Evolutionary conservation across 2,329 filamentous ascomycete genomes (phyloP).

Genomic region (Colletotrichum spinosum): DNA sequence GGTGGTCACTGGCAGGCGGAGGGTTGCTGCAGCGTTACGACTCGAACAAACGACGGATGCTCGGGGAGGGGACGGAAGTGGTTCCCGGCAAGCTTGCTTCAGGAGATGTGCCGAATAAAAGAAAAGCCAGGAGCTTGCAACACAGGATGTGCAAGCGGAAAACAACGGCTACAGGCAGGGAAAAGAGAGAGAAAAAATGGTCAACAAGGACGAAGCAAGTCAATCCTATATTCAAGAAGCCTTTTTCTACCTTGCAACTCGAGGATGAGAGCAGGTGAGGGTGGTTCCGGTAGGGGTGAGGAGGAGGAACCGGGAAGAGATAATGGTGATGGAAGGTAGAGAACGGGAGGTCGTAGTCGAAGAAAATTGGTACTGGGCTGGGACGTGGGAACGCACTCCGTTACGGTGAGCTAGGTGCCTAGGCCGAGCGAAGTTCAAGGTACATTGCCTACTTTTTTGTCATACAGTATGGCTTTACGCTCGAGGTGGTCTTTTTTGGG

Average conservation of each 20-base stretch:
- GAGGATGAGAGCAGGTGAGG: constrained; percentile 22
- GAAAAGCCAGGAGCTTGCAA: constrained; percentile 29
- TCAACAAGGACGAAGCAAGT: constrained; percentile 33
- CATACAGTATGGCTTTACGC: no score
- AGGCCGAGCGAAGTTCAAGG: no score
- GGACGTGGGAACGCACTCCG: constrained; percentile 39
- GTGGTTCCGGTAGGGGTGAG: constrained; percentile 33
- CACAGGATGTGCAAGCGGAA: constrained; percentile 27
- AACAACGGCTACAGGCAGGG: constrained; percentile 35
- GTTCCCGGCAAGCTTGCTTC: constrained; percentile 39
- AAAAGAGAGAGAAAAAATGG: constrained; percentile 20
- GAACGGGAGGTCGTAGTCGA: constrained; percentile 42
- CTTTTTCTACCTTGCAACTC: constrained; percentile 37
- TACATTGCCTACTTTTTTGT: no score
- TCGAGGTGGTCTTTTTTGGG: no score
- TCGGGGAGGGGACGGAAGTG: constrained; percentile 36
- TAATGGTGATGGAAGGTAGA: constrained; percentile 44
- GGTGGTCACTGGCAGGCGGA: constrained; percentile 20
- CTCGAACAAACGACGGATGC: constrained; percentile 37
- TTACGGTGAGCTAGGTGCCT: not conserved
- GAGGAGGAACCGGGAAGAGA: constrained; percentile 38
- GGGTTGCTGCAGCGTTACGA: constrained; percentile 32
- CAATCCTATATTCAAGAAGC: constrained; percentile 27
- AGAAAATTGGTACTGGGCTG: constrained; percentile 38
- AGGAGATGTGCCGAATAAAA: constrained; percentile 37